Evolutionary conservation across 768 basidiomycete genomes (phyloP).

Genomic region (Tylopilus vinaceipallidus): DNA sequence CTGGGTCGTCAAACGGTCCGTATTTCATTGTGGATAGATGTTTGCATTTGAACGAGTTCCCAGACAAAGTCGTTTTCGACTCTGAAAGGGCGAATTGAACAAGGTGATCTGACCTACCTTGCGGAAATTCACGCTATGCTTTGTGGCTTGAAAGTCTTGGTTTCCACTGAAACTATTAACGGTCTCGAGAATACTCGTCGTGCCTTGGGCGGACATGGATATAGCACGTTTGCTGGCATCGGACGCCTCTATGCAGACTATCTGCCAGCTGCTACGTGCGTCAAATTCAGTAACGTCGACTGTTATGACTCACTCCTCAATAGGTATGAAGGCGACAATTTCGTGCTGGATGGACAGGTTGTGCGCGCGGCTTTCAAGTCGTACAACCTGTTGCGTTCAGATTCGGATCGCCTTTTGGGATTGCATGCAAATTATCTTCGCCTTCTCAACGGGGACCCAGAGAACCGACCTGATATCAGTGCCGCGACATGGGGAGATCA

Average conservation of each 20-base stretch:
- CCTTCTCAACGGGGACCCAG: constrained; percentile 35
- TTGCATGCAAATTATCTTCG: constrained; percentile 48
- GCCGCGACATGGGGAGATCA: constrained; percentile 38
- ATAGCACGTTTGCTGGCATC: constrained; percentile 64
- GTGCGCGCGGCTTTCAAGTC: constrained; percentile 70
- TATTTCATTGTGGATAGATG: background rate
- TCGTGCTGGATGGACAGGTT: constrained; percentile 71
- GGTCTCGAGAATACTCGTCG: constrained; percentile 67
- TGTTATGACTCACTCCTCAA: background rate
- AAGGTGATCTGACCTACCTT: constrained; percentile 60
- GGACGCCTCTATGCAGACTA: constrained; percentile 65
- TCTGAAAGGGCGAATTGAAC: constrained; percentile 47
- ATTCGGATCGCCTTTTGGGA: constrained; percentile 8
- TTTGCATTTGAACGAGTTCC: background rate
- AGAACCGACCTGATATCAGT: constrained; percentile 18
- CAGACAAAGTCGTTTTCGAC: constrained; percentile 51
- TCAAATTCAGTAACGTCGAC: constrained; percentile 2
- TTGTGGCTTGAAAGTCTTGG: constrained; percentile 65
- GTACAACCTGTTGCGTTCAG: constrained; percentile 42
- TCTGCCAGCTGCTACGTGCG: constrained; percentile 62
- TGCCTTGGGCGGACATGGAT: constrained; percentile 78
- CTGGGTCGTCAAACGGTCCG: constrained; percentile 60
- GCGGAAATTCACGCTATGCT: constrained; percentile 71
- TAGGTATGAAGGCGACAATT: constrained; percentile 81
- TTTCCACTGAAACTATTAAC: constrained; percentile 47